Evolutionary conservation across 495 filamentous ascomycete species (phyloP), one percentile per base, ranked within the genome.

Genomic region (Rostrohypoxylon terebratum): DNA sequence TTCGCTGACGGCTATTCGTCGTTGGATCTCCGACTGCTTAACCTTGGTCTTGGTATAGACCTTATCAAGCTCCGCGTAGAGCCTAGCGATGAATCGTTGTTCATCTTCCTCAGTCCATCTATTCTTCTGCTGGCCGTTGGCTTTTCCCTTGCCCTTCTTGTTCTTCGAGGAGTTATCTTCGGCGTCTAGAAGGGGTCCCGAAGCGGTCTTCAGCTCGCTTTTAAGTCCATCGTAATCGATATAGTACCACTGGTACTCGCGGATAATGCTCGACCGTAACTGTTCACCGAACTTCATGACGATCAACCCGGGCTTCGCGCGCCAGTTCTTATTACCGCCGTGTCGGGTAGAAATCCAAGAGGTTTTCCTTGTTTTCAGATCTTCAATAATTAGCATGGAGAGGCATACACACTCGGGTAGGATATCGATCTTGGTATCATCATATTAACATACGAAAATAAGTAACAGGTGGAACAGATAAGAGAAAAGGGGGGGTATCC

Each of bases 171-270:
- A 84, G 1, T 42, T 51, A 33, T 69, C 63, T 0, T 68, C 73
- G 7, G 20, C 44, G 2, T 72, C 71, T 47, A 83, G 70, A 63
- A 85, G 31, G 14, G 79, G 81, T 62, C 89, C 87, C 69, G 88
- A 92, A 34, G 88, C 85, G 34, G 86, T 90, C 79, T 95, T 97
- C 66, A 99, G 89, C 69, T 92, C 90, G 71, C 84, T 84, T 82
- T 99, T 99, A 51, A 99, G 88, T 66, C 91, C 92, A 73, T 98
- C 94, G 81, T 99, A 99, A 79, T 91, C 90, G 81, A 99, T 98
- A 83, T 98, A 99, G 85, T 96, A 92, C 87, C 93, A 96, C 79
- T 92, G 90, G 83, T 94, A 99, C 80, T 98, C 96, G 83, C 91
- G 92, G 81, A 98, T 94, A 75, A 97, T 88, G 71, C 94, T 97